Conservation (phyloP, 768 basidiomycete genomes). For the Leccinum truebloodii region DNA sequence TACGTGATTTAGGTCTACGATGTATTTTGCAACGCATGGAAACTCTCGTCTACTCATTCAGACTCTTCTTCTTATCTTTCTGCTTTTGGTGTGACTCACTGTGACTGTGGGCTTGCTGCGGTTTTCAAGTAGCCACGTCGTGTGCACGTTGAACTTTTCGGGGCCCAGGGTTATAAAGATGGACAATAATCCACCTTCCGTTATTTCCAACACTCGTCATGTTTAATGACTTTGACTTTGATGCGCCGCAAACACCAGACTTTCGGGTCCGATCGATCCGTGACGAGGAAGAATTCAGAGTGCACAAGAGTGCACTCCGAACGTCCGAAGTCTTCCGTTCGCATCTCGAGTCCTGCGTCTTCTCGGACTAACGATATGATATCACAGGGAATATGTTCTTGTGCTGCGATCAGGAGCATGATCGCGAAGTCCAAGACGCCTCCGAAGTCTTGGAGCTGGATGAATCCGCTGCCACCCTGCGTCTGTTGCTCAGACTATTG, state of each 20-base stretch:
- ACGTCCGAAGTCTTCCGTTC: slow-evolving; percentile 66
- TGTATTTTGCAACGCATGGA: slow-evolving; percentile 41
- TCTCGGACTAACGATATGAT: slow-evolving; percentile 12
- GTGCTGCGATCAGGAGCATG: slow-evolving; percentile 46
- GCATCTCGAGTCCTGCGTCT: slow-evolving; percentile 25
- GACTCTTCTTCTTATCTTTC: slow-evolving; percentile 4
- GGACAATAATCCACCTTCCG: neutral
- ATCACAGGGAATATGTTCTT: slow-evolving; percentile 66
- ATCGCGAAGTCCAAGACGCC: slow-evolving; percentile 22
- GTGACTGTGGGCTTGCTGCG: slow-evolving; percentile 9
- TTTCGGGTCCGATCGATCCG: slow-evolving; percentile 56
- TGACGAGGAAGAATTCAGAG: slow-evolving; percentile 51
- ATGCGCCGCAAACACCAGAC: slow-evolving; percentile 48
- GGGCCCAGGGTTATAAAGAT: slow-evolving; percentile 13
- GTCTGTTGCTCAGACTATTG: slow-evolving; percentile 54
- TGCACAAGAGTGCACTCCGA: slow-evolving; percentile 48
- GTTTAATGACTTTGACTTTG: slow-evolving; percentile 31
- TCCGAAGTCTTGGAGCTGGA: slow-evolving; percentile 50
- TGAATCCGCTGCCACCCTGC: slow-evolving; percentile 50
- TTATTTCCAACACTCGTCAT: slow-evolving; percentile 6
- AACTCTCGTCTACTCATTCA: slow-evolving; percentile 26
- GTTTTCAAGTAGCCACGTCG: slow-evolving; percentile 25
- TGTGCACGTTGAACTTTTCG: slow-evolving; percentile 9
- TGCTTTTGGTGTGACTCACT: slow-evolving; percentile 10
- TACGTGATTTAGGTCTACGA: slow-evolving; percentile 42